These are phyloP conservation scores for Thelonectria rubi DNA, from an alignment of 2,329 filamentous ascomycete genomes.

Conservation along the genomic window DNA sequence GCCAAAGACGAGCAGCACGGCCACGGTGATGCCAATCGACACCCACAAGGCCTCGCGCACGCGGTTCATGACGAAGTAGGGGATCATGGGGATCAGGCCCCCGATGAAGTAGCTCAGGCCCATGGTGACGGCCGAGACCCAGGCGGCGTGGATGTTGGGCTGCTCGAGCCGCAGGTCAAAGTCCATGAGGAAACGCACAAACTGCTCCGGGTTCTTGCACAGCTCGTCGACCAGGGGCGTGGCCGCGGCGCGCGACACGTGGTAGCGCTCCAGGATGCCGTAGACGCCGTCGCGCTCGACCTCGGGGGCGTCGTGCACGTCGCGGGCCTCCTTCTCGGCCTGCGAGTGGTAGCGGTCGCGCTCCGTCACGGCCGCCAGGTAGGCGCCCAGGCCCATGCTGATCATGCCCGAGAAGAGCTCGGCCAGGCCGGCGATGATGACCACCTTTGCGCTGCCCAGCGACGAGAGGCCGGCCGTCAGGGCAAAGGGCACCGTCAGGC, in stretches of 20 bases:
- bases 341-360: constrained; percentile 60
- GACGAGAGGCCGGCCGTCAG: constrained; percentile 77
- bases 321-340: constrained; percentile 54
- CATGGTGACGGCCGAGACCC: constrained; percentile 71
- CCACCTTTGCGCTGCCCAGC: constrained; percentile 70
- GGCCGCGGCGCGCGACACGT: constrained; percentile 54
- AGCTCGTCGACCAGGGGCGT: constrained; percentile 60
- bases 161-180: constrained; percentile 62
- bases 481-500: constrained; percentile 82
- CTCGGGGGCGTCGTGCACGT: constrained; percentile 54
- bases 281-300: constrained; percentile 59
- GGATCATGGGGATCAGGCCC: constrained; percentile 74
- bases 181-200: constrained; percentile 68
- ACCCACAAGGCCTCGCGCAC: constrained; percentile 63
- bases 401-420: constrained; percentile 81
- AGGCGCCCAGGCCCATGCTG: constrained; percentile 80
- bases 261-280: constrained; percentile 61
- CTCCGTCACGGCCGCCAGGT: constrained; percentile 71
- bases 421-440: constrained; percentile 77
- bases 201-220: constrained; percentile 56
- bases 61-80: constrained; percentile 68
- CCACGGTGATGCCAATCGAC: constrained; percentile 67
- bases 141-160: constrained; percentile 54
- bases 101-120: constrained; percentile 75
- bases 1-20: constrained; percentile 71